Evolutionary conservation across 1,284 basidiomycete species (phyloP).

Genomic region (Apiotrichum gracile): DNA sequence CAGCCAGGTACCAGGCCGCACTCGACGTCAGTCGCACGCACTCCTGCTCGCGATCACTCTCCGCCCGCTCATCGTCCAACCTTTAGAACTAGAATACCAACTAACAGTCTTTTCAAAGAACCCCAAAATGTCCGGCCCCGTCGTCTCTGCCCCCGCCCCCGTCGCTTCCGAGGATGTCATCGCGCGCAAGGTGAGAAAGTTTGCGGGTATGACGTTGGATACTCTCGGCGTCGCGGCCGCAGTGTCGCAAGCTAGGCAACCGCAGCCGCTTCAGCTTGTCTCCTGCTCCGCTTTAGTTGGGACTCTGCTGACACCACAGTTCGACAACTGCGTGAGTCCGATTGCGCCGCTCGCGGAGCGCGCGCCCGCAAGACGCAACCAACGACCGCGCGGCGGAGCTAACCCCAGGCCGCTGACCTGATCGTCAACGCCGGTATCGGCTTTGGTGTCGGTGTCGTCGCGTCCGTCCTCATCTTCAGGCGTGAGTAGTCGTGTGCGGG

Average conservation of each 20-base stretch:
- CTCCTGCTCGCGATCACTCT: background rate
- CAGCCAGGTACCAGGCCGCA: background rate
- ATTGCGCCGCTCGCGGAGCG: background rate
- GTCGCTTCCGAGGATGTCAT: slow-evolving; percentile 78
- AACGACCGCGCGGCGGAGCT: no score
- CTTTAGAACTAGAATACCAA: no score
- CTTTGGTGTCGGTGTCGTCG: slow-evolving; percentile 87
- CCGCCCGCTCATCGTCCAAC: background rate
- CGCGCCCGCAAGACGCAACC: slow-evolving; percentile 4
- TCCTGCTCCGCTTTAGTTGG: no score
- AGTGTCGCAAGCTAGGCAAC: no score
- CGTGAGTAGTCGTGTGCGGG: slow-evolving; percentile 57
- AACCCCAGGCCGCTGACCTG: slow-evolving; percentile 49
- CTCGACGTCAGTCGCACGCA: background rate
- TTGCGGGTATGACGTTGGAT: no score
- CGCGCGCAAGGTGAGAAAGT: slow-evolving; percentile 75
- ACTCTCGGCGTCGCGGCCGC: no score
- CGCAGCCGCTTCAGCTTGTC: no score
- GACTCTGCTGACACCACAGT: slow-evolving; percentile 54
- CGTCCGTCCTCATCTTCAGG: slow-evolving; percentile 90
- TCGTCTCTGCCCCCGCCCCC: slow-evolving; percentile 45
- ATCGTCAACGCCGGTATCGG: slow-evolving; percentile 75
- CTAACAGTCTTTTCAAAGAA: background rate
- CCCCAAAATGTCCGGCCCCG: slow-evolving; percentile 12
- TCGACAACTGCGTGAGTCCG: slow-evolving; percentile 90